Evolutionary conservation across 768 basidiomycete species (phyloP).

Genomic region (Amanita rubescens): DNA sequence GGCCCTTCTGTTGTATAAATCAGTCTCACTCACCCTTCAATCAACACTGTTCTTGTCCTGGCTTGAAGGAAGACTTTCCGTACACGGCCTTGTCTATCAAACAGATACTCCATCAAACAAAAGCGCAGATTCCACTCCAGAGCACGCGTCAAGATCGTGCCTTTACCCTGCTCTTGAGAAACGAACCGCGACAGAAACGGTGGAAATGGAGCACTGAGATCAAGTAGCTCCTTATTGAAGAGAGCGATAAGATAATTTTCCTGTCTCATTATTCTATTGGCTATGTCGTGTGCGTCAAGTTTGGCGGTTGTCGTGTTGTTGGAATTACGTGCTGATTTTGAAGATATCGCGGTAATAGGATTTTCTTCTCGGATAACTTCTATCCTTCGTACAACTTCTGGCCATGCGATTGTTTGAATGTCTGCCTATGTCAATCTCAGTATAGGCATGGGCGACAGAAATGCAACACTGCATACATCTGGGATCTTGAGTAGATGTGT

Average conservation of each 20-base stretch:
- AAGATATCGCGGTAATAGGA: slow-evolving; percentile 82
- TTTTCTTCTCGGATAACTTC: slow-evolving; percentile 88
- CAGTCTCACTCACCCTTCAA: slow-evolving; percentile 61
- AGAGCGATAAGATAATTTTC: slow-evolving; percentile 98
- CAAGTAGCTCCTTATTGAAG: slow-evolving; percentile 94
- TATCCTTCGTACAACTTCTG: slow-evolving; percentile 87
- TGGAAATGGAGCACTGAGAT: slow-evolving; percentile 81
- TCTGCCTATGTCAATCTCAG: slow-evolving; percentile 56
- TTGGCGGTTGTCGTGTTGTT: slow-evolving; percentile 71
- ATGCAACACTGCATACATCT: slow-evolving; percentile 51
- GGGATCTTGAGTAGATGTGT: slow-evolving; percentile 90
- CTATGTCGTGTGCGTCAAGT: slow-evolving; percentile 96
- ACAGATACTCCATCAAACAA: slow-evolving; percentile 92
- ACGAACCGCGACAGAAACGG: slow-evolving; percentile 43
- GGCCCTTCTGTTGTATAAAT: not conserved
- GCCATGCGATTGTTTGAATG: slow-evolving; percentile 97
- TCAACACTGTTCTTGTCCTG: slow-evolving; percentile 67
- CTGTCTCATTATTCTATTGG: slow-evolving; percentile 95
- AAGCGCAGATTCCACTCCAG: slow-evolving; percentile 97
- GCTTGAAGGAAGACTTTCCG: slow-evolving; percentile 87
- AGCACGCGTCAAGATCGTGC: slow-evolving; percentile 77
- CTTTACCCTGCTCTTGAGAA: slow-evolving; percentile 51
- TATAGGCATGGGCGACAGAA: not conserved
- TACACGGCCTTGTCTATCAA: slow-evolving; percentile 85
- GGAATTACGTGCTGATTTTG: slow-evolving; percentile 38